Evolutionary conservation across 1,284 basidiomycete genomes (phyloP), one percentile per base, ranked within the genome.

Genomic region (Lentinus polychrous): DNA sequence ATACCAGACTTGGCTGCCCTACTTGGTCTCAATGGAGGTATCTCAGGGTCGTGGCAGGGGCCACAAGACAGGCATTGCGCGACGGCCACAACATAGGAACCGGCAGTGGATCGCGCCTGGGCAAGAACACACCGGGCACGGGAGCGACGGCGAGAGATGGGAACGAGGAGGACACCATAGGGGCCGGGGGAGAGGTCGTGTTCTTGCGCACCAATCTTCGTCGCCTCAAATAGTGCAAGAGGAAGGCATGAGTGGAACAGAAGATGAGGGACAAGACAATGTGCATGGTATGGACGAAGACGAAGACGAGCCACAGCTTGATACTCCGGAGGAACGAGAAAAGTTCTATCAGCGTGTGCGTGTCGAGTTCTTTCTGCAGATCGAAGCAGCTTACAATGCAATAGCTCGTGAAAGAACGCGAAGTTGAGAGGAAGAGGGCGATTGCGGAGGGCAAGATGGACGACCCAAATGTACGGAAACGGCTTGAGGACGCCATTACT

Each of bases 371-470:
- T 18, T 50, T 15, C 37, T 48, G 5, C 45, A 49, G 57, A 47
- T 27, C 15, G 32, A 50, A 53, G 50, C 57, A 48, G 49, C 55
- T 63, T 54, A 61, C 55, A 42, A 45, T 46, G 44, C 46, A 18
- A 5, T 55, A 87, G 85, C 66, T 87, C 50, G 78, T 85, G 23
- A 86, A 82, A 70, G 74, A 75, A 4, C 82, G 94, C 37, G 84
- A 89, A 53, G 66, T 69, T 8, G 88, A 95, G 60, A 77, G 88
- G 42, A 83, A 83, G 56, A 75, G 66, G 34, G 90, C 87, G n/a
- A 91, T 95, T 50, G 74, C 80, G 2, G 79, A 86, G 27, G 92
- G 93, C 3, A 81, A 89, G 58, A 92, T 96, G 75, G 89, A 91
- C 49, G 90, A 93, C 57, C 92, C 91, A 0, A 64, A 73, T 24